These are phyloP conservation scores for Thecaphora thlaspeos DNA, from an alignment of 1,284 basidiomycete genomes.

Conservation along the genomic window DNA sequence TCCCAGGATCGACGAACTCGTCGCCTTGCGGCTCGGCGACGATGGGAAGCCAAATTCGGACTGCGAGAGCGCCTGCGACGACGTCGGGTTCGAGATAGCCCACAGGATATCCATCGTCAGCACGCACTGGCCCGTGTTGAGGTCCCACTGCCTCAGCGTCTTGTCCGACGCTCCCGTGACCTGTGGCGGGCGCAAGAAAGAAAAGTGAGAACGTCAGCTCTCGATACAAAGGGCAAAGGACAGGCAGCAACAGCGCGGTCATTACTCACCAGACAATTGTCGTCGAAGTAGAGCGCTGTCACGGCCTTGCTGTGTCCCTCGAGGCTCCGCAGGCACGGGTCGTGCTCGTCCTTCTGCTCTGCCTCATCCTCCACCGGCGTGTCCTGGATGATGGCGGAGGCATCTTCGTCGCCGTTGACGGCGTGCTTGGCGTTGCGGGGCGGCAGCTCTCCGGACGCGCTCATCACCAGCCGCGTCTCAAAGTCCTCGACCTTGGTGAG, in stretches of 20 bases:
- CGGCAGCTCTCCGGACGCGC: constrained; percentile 35
- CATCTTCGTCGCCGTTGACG: constrained; percentile 15
- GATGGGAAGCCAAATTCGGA: constrained; percentile 49
- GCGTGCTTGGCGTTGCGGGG: constrained; percentile 9
- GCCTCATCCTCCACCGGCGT: constrained; percentile 60
- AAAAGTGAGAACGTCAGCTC: no score
- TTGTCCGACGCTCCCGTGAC: constrained; percentile 92
- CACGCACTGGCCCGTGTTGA: constrained; percentile 92
- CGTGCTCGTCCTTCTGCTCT: constrained; percentile 55
- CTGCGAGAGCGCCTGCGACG: constrained; percentile 60
- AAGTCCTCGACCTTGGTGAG: constrained; percentile 56
- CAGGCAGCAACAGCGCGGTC: no score
- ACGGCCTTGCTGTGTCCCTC: constrained; percentile 92
- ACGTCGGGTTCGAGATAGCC: constrained; percentile 90
- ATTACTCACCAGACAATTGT: constrained; percentile 73
- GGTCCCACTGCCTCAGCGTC: constrained; percentile 96
- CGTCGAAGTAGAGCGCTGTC: constrained; percentile 91
- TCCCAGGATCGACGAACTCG: constrained; percentile 31
- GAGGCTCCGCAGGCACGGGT: constrained; percentile 71
- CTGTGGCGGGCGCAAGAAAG: not conserved
- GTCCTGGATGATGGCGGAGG: constrained; percentile 26
- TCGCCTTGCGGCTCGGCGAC: constrained; percentile 59
- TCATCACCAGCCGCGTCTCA: constrained; percentile 41
- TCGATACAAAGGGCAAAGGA: no score
- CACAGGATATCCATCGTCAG: constrained; percentile 99